phyloP scores from a whole-genome alignment of 2,329 filamentous ascomycete genomes.

The Neonectria neomacrospora region DNA sequence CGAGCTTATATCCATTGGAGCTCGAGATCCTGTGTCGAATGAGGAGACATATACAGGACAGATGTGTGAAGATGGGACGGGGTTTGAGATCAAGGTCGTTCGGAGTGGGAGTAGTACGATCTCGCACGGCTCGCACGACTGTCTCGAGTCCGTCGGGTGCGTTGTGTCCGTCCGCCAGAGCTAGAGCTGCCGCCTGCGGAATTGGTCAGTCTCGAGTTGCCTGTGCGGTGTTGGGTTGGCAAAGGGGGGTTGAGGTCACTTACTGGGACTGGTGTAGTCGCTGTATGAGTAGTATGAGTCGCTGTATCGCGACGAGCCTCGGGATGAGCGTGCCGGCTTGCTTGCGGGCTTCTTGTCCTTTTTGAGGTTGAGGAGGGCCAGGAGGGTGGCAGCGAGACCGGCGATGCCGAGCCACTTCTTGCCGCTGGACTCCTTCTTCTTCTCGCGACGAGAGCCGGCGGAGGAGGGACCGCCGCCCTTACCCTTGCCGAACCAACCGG shows the following conservation, averaged over 20 bases:
- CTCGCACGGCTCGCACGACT: slow-evolving; percentile 46
- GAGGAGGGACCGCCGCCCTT: slow-evolving; percentile 52
- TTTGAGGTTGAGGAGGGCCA: slow-evolving; percentile 65
- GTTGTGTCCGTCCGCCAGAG: slow-evolving; percentile 56
- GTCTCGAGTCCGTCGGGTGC: slow-evolving; percentile 47
- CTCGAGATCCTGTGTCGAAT: slow-evolving; percentile 38
- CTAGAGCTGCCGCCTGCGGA: slow-evolving; percentile 56
- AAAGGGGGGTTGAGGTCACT: slow-evolving; percentile 47
- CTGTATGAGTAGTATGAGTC: slow-evolving; percentile 67
- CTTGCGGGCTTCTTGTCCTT: slow-evolving; percentile 60
- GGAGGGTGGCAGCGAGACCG: slow-evolving; percentile 61
- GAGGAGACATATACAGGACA: slow-evolving; percentile 41
- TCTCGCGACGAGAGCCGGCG: slow-evolving; percentile 53
- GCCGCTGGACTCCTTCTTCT: slow-evolving; percentile 64
- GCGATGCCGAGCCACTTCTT: slow-evolving; percentile 65
- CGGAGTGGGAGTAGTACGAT: slow-evolving; percentile 48
- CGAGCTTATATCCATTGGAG: slow-evolving; percentile 36
- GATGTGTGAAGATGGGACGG: slow-evolving; percentile 28
- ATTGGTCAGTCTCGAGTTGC: slow-evolving; percentile 34
- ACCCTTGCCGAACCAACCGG: slow-evolving; percentile 66
- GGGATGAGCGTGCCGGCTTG: slow-evolving; percentile 52
- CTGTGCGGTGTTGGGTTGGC: slow-evolving; percentile 10
- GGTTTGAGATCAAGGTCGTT: slow-evolving; percentile 30
- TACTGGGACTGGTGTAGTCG: slow-evolving; percentile 61
- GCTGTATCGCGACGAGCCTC: slow-evolving; percentile 60